Evolutionary conservation across 2,329 filamentous ascomycete genomes (phyloP), one percentile per base, ranked within the genome.

Genomic region (Trichoderma simmonsii): DNA sequence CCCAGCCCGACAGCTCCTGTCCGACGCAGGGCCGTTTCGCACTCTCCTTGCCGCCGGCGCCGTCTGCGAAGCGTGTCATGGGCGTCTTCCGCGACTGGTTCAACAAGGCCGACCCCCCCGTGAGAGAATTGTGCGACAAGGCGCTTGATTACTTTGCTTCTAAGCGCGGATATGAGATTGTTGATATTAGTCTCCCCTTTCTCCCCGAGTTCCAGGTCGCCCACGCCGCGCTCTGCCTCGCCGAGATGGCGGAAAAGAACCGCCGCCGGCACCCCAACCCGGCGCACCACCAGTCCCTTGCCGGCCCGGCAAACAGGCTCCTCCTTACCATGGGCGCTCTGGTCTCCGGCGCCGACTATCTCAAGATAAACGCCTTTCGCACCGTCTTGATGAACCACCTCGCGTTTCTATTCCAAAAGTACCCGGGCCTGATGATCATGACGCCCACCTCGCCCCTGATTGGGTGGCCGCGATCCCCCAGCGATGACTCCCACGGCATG

Each of bases 301-400:
- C 95, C 63, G 90, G 89, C 18, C 82, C 90, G 3, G 85, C 90
- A 11, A 97, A 93, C 82, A 88, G 90, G 74, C 81, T 97, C 26
- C 84, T 96, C 48, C 83, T 97, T 73, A 85, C 86, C 3, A 84
- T 94, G 12, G 91, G 86, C 32, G 82, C 85, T 61, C 88, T 90
- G 76, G 92, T 92, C 0, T 85, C 90, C 0, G 89, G 90, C 0
- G 83, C 85, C 1, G 94, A 97, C 78, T 90, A 92, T 76, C 81
- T 95, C 72, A 89, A 91, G 73, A 91, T 90, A 59, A 92, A 93
- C 76, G 89, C 92, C 76, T 81, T 98, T 34, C 90, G 95, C 30
- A 88, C 89, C 43, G 82, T 95, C 43, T 83, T 95, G 69, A 97
- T 97, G 93, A 85, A 88, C 43, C 93, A 97, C 81, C 84, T 97